Conservation (phyloP, 1,139 yeast genomes). For the Pneumocystis sp. region DNA sequence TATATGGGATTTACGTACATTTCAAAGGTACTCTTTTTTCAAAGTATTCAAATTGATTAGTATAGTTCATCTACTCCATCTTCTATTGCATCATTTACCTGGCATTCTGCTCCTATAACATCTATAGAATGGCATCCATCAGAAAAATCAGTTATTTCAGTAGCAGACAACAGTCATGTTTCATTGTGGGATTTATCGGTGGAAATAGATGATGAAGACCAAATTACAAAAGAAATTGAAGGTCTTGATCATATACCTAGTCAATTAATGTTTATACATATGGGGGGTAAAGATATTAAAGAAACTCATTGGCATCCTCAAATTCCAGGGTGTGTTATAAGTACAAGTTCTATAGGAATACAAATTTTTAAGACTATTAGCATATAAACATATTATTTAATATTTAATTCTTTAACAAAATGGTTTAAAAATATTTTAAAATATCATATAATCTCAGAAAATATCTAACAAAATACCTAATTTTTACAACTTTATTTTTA, state of each 20-base stretch:
- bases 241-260: slow-evolving; percentile 89
- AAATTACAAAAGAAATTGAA: slow-evolving; percentile 58
- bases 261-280: slow-evolving; percentile 87
- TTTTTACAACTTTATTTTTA: too few species aligned
- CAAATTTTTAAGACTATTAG: slow-evolving; percentile 94
- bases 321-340: slow-evolving; percentile 86
- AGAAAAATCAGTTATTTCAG: slow-evolving; percentile 91
- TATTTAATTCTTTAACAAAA: neutral
- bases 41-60: slow-evolving; percentile 15
- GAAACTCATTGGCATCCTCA: slow-evolving; percentile 97
- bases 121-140: slow-evolving; percentile 87
- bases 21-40: slow-evolving; percentile 29
- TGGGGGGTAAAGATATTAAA: slow-evolving; percentile 86
- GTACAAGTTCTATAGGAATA: slow-evolving; percentile 92
- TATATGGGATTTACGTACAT: slow-evolving; percentile 91
- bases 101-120: slow-evolving; percentile 88
- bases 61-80: slow-evolving; percentile 33
- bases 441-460: neutral
- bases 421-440: neutral
- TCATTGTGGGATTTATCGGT: slow-evolving; percentile 95
- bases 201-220: slow-evolving; percentile 92
- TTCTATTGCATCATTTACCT: slow-evolving; percentile 70
- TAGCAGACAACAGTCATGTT: slow-evolving; percentile 89
- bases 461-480: too few species aligned
- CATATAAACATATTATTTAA: slow-evolving; percentile 32